Conservation (phyloP, 768 basidiomycete species). For the Steccherinum ochraceum region DNA sequence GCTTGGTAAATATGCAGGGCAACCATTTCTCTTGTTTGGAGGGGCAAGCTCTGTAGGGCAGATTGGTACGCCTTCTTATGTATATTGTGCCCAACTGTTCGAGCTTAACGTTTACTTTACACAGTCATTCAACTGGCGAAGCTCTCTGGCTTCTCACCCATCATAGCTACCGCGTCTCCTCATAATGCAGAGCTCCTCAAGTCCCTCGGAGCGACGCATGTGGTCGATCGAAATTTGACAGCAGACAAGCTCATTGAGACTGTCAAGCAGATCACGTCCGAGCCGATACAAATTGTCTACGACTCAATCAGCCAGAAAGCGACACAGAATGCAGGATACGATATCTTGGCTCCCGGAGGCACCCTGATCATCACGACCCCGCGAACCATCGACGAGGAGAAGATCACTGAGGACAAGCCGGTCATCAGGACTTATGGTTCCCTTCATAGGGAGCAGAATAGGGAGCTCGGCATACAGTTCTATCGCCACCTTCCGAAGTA, state of each 20-base stretch:
- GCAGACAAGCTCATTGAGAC: not conserved
- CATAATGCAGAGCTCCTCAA: constrained; percentile 4
- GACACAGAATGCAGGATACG: constrained; percentile 15
- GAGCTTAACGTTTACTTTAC: not conserved
- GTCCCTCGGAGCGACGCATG: constrained; percentile 13
- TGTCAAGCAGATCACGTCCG: constrained; percentile 1
- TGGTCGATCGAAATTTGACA: constrained; percentile 2
- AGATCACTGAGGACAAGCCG: constrained; percentile 8
- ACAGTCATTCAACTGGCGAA: constrained; percentile 3
- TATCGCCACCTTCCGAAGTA: constrained; percentile 2
- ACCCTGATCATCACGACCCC: constrained; percentile 8
- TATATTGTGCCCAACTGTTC: not conserved
- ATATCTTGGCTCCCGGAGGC: constrained; percentile 15
- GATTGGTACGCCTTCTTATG: constrained; percentile 12
- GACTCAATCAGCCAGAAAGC: constrained; percentile 9
- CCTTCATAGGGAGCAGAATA: constrained; percentile 4
- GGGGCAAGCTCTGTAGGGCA: constrained; percentile 21
- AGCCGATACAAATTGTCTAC: constrained; percentile 11
- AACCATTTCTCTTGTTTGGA: constrained; percentile 22
- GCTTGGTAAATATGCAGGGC: constrained; percentile 21
- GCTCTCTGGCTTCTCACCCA: constrained; percentile 8
- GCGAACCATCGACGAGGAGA: not conserved
- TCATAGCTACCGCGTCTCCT: constrained; percentile 10
- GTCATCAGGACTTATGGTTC: constrained; percentile 6
- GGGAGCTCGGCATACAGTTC: constrained; percentile 1